Evolutionary conservation across 2,329 filamentous ascomycete genomes (phyloP), one percentile per base, ranked within the genome.

Genomic region (Atkinsonella texensis): DNA sequence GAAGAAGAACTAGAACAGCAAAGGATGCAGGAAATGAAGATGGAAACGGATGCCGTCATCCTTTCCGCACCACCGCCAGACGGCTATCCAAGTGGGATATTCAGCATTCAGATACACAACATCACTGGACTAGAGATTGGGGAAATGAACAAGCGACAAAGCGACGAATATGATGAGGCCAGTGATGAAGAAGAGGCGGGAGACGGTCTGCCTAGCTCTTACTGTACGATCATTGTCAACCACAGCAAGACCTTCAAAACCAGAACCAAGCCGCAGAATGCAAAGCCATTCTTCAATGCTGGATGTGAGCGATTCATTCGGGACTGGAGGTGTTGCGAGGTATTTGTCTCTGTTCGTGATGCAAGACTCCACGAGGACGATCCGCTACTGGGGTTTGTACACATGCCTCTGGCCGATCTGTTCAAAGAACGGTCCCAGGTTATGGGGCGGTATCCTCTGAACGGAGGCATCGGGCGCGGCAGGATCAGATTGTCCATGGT

Each of bases 221-320:
- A 87, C 62, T 87, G 83, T 63, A 86, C 76, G 33, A 77, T 89
- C 57, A 84, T 88, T 43, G 66, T 89, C 57, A 87, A 89, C 61
- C 84, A 89, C 60, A 76, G 77, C 56, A 87, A 78, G 62, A 70
- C 75, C 12, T 89, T 83, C 68, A 81, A 77, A 58, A 87, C 85
- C 2, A 72, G 85, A 15, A 87, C 85, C 0, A 89, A 89, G 65
- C 85, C 85, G 1, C 87, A 87, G 68, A 88, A 87, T 55, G 76
- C 81, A 0, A 87, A 87, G 59, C 85, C 85, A 0, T 89, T 88
- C 65, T 89, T 85, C 72, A 89, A 89, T 56, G 85, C 85, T 2
- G 83, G 83, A 6, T 86, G 80, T 2, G 85, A 89, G 63, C 76
- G 83, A 5, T 87, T 87, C 56, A 74, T 89, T 40, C 72, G 79